Base-by-base conservation (phyloP, 2,329 filamentous ascomycete genomes). In the Colletotrichum lindemuthianum region DNA sequence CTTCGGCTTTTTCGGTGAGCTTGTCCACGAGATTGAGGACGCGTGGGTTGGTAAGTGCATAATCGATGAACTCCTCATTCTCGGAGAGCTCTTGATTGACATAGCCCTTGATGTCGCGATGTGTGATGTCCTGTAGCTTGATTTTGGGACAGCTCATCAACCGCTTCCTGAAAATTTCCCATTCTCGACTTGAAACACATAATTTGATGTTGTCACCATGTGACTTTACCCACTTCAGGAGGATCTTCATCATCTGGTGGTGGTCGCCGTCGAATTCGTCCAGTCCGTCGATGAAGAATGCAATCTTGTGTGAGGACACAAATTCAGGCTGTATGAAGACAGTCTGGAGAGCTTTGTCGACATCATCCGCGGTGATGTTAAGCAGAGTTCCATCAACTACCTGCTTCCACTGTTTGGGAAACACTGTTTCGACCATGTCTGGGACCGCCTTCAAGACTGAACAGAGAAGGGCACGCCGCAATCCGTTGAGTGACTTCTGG, bases 251-350 rank as follows among this genome's bases (percentile, higher is more conserved):
- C 47, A 63, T 45, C 2, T 48, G 2, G 47, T 59, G 40, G 4
- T 63, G 47, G 7, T 58, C 54, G 8, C 60, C 54, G 3, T 41
- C 47, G 32, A 63, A 63, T 5, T 63, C 60, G 8, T 63, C 60
- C 2, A 59, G 56, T 6, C 55, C 55, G 34, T 63, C 55, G 2
- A 59, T 52, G 39, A 59, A 59, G 15, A 59, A 45, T 4, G 40
- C 56, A n/a, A 59, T 3, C 8, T n/a, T 44, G 34, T 59, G 48
- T 13, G 48, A 16, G 4, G 34, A 32, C 9, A 45, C 32, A 13
- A 53, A 52, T 2, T 37, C 15, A 7, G n/a, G 13, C 0, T 11
- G 49, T 8, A 11, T 1, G 12, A 59, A 11, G 1, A 59, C 12
- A 3, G 1, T 3, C 0, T n/a, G 3, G 2, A 59, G 41, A 7